phyloP scores from a whole-genome alignment of 2,329 filamentous ascomycete species.

The Orbilia javanica region DNA sequence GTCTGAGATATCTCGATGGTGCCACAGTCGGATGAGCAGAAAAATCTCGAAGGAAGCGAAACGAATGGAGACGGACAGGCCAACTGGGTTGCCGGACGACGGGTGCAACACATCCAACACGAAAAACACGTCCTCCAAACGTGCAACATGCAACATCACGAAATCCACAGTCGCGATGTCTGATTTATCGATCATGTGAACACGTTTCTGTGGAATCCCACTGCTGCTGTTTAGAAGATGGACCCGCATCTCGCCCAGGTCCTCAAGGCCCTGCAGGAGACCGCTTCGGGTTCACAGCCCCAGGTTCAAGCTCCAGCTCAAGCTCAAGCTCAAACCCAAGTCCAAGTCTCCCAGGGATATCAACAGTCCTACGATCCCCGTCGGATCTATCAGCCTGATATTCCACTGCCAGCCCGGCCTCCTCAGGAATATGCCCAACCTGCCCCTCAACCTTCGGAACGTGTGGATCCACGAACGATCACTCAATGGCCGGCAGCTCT shows the following conservation, averaged over 20 bases:
- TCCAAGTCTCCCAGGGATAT: background rate
- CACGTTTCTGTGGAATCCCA: background rate
- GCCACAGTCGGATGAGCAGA: constrained; percentile 36
- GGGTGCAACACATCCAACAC: constrained; percentile 45
- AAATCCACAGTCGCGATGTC: background rate
- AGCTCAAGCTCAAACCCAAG: background rate
- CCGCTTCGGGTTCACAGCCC: constrained; percentile 8
- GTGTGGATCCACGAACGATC: constrained; percentile 56
- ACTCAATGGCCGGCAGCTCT: constrained; percentile 61
- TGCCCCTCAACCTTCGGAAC: background rate
- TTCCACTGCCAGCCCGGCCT: background rate
- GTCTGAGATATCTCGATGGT: constrained; percentile 14
- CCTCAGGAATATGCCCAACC: background rate
- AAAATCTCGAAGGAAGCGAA: constrained; percentile 31
- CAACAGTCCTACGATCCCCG: constrained; percentile 44
- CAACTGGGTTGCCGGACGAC: constrained; percentile 34
- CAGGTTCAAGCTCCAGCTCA: background rate
- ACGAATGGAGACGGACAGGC: background rate
- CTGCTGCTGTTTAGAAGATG: constrained; percentile 5
- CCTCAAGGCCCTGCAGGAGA: constrained; percentile 41
- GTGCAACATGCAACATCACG: background rate
- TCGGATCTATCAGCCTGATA: constrained; percentile 44
- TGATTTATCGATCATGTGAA: background rate
- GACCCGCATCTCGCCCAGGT: constrained; percentile 54
- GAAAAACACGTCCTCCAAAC: background rate